Base-by-base conservation (phyloP, 1,139 yeast genomes). In the Pneumocystis sp. region DNA sequence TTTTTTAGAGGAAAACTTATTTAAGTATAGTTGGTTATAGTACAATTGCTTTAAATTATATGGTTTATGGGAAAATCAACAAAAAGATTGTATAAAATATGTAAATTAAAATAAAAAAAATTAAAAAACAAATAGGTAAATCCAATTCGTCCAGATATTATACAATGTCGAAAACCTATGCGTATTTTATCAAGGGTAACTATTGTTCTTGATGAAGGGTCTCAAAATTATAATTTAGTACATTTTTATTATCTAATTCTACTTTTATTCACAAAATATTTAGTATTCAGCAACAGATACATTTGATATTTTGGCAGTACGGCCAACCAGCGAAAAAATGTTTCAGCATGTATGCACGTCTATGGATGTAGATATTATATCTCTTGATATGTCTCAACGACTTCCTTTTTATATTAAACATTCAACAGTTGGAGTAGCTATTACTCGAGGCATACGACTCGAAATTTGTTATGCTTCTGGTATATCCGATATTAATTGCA, bases 401-500 rank as follows among this genome's bases (percentile, higher is more conserved):
- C 77, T 89, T 63, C 95, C 96, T 0, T 86, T 84, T 70, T 88
- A 83, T 74, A 77, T 93, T 69, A 86, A 87, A 70, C 96, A 89
- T 76, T 89, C 90, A 72, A 84, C 89, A 0, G 81, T 90, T 10
- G 87, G 96, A 59, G 84, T 89, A 62, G 97, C 95, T 0, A 80
- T 88, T 21, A 86, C 86, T 25, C 82, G 87, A 66, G 98, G 98
- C 0, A 82, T 90, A 62, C 84, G 84, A 70, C 82, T 93, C 70
- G 98, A 93, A 74, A 81, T 93, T 17, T 81, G 84, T 65, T 93
- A 93, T 74, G 78, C 83, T 19, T 78, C 83, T 61, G 76, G 85
- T 44, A 79, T 81, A 6, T 75, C 80, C 4, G 81, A 80, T 61
- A 76, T 73, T 12, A 72, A 74, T 65, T 31, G 75, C 74, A 78